Evolutionary conservation across 108 stramenopile genomes (phyloP), one percentile per base, ranked within the genome.

Genomic region (Skeletonema marinoi): DNA sequence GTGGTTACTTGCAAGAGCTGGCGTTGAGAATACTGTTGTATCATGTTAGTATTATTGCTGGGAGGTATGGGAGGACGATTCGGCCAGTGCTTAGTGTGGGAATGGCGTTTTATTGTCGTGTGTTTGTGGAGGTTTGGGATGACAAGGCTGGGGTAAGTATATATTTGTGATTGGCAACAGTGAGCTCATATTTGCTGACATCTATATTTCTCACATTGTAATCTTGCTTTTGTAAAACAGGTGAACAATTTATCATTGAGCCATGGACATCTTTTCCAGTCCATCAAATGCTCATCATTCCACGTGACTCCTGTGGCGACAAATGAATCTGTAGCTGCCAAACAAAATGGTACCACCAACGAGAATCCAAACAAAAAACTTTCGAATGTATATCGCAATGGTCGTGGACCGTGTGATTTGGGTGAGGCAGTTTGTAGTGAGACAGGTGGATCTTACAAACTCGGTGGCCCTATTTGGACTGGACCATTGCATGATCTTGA

Each of bases 31-130:
- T 98, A 56, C 82, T 99, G 41, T 75, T 99, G 54, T 80, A 97
- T 75, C 79, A 91, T 33, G 68, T 99, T 2, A 93, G 96, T 42
- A 82, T 84, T 11, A 84, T 88, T 11, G 99, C 99, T 3, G 96
- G 96, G 33, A 73, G 85, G 59, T 97, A 99, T 78, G 94, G 94
- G 68, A 73, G 96, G 39, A 90, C 89, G 32, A 93, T 99, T 60
- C 84, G 89, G 66, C 99, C 99, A 9, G 82, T 98, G 16, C 86
- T 98, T 65, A 92, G 89, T 50, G 93, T 99, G 11, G 94, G 96
- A 25, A 97, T 98, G 85, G 95, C 96, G 41, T 99, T 98, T 78
- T 99, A 99, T 85, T 85, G 98, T 31, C 92, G 99, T 25, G 93
- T 98, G 48, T 99, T 99, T 89, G 97, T 99, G 4, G 96, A 97